phyloP scores from a whole-genome alignment of 805 yeast species.

The Candida morakotiae region DNA sequence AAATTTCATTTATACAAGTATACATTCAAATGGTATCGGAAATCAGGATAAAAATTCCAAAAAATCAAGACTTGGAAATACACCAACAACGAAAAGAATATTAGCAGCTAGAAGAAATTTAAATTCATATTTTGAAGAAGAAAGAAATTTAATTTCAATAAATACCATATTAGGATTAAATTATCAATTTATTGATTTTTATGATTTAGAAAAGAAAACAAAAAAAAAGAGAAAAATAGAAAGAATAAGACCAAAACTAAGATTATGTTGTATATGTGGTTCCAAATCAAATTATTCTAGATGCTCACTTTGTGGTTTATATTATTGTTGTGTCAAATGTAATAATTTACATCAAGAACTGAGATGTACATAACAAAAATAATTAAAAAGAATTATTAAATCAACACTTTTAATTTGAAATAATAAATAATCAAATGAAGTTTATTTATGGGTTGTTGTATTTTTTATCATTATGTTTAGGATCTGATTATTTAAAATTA shows the following conservation, averaged over 20 bases:
- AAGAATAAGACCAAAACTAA: slow-evolving; percentile 26
- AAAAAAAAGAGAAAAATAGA: slow-evolving; percentile 14
- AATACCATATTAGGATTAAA: slow-evolving; percentile 38
- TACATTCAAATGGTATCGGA: slow-evolving; percentile 20
- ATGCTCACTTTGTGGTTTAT: slow-evolving; percentile 37
- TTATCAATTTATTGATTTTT: slow-evolving; percentile 37
- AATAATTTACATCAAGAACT: slow-evolving; percentile 37
- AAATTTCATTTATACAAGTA: slow-evolving; percentile 31
- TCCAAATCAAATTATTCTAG: slow-evolving; percentile 32
- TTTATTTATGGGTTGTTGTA: slow-evolving; percentile 3
- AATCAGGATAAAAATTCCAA: slow-evolving; percentile 16
- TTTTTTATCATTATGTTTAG: neutral
- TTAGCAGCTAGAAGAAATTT: slow-evolving; percentile 40
- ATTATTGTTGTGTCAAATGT: slow-evolving; percentile 37
- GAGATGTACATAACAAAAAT: slow-evolving; percentile 27
- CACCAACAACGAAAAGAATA: slow-evolving; percentile 41
- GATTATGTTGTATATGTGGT: slow-evolving; percentile 41
- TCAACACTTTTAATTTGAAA: neutral
- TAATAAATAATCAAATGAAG: slow-evolving; percentile 3
- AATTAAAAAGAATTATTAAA: too few species aligned
- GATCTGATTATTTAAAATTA: slow-evolving; percentile 18
- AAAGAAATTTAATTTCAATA: slow-evolving; percentile 38
- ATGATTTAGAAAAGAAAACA: slow-evolving; percentile 11
- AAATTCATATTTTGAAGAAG: slow-evolving; percentile 43
- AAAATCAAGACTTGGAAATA: slow-evolving; percentile 34